Evolutionary conservation across 163 green algal species (phyloP).

Genomic region (Chlamydomonas reinhardtii): DNA sequence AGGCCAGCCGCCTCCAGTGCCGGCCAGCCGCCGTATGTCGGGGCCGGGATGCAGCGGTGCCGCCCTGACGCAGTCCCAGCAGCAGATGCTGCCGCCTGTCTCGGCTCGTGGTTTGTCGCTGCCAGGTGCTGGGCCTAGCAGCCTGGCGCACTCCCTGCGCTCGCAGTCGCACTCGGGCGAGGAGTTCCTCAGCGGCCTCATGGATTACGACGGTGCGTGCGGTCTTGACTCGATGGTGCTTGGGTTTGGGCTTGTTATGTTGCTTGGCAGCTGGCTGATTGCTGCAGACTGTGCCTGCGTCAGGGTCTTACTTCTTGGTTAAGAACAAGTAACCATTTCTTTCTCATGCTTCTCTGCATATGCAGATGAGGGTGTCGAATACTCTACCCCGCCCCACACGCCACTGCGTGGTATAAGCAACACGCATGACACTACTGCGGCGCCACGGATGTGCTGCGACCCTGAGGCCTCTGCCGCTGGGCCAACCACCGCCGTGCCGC

Average conservation of each 20-base stretch:
- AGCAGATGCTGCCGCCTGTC: background rate
- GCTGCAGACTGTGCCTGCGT: no score
- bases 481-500: background rate
- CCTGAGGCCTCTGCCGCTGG: background rate
- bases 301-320: no score
- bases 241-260: no score
- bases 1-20: no score
- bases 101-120: no score
- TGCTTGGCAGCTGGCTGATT: no score
- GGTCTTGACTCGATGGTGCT: no score
- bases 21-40: no score
- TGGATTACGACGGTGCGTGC: slow-evolving; percentile 44
- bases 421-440: slow-evolving; percentile 1
- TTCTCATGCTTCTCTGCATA: no score
- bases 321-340: no score
- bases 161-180: background rate
- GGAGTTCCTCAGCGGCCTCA: slow-evolving; percentile 32
- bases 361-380: slow-evolving; percentile 37
- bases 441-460: background rate
- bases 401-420: slow-evolving; percentile 17
- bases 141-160: background rate
- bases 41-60: no score
- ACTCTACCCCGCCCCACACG: slow-evolving; percentile 40
- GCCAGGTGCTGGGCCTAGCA: background rate
- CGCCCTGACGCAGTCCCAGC: no score